phyloP scores from a whole-genome alignment of 2,329 filamentous ascomycete genomes.

The Sarocladiaceae sp. region DNA sequence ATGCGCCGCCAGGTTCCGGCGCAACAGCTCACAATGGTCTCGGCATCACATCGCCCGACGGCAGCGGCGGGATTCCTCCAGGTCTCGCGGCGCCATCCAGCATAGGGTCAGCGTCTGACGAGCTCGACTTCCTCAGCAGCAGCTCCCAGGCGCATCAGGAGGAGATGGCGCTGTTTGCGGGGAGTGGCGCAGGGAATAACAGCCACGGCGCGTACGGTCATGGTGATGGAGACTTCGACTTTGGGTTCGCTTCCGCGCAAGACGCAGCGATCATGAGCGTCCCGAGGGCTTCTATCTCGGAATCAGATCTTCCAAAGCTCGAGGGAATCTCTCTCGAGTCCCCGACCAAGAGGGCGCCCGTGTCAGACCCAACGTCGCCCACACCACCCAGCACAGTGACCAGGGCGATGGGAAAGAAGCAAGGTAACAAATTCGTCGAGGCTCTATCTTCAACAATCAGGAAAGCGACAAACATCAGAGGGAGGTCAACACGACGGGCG shows the following conservation, averaged over 20 bases:
- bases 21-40: neutral
- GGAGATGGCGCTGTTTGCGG: constrained; percentile 6
- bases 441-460: constrained; percentile 34
- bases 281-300: constrained; percentile 35
- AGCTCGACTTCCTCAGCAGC: constrained; percentile 7
- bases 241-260: constrained; percentile 1
- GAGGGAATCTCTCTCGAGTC: constrained; percentile 41
- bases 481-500: constrained; percentile 16
- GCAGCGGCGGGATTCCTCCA: constrained; percentile 1
- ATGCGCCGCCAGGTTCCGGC: neutral
- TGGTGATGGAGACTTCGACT: constrained; percentile 6
- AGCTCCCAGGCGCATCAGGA: constrained; percentile 6
- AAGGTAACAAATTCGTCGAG: constrained; percentile 31
- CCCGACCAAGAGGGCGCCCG: constrained; percentile 21
- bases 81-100: constrained; percentile 1
- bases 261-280: neutral
- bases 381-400: constrained; percentile 23
- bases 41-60: constrained; percentile 2
- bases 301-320: constrained; percentile 39
- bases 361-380: constrained; percentile 25
- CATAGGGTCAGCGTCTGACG: constrained; percentile 5
- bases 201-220: neutral
- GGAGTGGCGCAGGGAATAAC: neutral
- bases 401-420: constrained; percentile 20
- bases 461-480: constrained; percentile 28